Percentiles rank a stretch among this genome's conserved stretches.
These are phyloP conservation scores for Paecilomyces variotii DNA, from an alignment of 2,329 filamentous ascomycete genomes.

Conservation along the genomic window DNA sequence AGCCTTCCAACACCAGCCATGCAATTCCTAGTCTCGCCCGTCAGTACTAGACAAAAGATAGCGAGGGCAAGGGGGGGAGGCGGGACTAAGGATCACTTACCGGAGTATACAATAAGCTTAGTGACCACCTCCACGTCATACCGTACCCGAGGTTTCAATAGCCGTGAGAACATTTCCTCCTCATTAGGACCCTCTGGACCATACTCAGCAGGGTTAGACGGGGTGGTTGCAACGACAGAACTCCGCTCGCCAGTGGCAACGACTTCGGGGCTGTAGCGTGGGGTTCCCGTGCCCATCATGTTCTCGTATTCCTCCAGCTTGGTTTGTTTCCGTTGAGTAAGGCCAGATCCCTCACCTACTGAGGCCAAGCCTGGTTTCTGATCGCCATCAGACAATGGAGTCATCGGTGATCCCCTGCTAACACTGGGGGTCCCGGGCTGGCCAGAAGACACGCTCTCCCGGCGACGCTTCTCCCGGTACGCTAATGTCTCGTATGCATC, in stretches of 20 bases:
- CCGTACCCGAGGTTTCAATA: conserved; percentile 79
- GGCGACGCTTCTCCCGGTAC: conserved; percentile 66
- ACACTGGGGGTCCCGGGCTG: conserved; percentile 2
- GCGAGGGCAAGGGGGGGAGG: no score
- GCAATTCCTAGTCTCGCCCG: conserved; percentile 57
- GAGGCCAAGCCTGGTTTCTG: conserved; percentile 4
- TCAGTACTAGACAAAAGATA: conserved; percentile 2
- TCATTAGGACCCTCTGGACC: conserved; percentile 47
- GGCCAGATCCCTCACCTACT: conserved; percentile 27
- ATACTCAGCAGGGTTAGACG: conserved; percentile 16
- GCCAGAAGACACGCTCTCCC: conserved; percentile 49
- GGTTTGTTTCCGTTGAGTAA: conserved; percentile 37
- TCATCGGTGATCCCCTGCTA: conserved; percentile 14
- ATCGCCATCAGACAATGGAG: conserved; percentile 11
- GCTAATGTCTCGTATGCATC: conserved; percentile 94
- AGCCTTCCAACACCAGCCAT: conserved; percentile 69
- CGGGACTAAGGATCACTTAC: conserved; percentile 42
- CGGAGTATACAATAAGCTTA: conserved; percentile 88
- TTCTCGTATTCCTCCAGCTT: conserved; percentile 59
- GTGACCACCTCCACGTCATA: conserved; percentile 99
- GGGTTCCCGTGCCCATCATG: conserved; percentile 63
- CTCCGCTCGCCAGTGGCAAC: conserved; percentile 14
- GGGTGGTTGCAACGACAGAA: conserved; percentile 14
- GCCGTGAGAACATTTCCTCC: conserved; percentile 71
- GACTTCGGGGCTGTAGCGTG: conserved; percentile 23